Evolutionary conservation across 768 basidiomycete genomes (phyloP).

Genomic region (Lactarius akahatsu): DNA sequence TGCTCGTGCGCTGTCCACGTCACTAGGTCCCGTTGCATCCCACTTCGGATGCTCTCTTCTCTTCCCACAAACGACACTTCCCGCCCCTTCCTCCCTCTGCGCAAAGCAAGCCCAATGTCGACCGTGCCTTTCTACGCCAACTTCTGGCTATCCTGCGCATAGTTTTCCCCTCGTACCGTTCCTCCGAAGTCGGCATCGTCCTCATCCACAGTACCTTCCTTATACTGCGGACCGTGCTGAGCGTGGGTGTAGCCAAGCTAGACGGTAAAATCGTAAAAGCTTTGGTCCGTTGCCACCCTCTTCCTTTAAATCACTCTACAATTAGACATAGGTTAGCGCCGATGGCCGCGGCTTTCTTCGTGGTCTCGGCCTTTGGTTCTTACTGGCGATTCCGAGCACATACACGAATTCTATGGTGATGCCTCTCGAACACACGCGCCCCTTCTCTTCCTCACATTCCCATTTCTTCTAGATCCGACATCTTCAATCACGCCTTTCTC

Average conservation of each 20-base stretch:
- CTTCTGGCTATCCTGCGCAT: constrained; percentile 74
- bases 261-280: constrained; percentile 90
- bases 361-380: constrained; percentile 86
- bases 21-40: constrained; percentile 47
- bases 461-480: constrained; percentile 65
- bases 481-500: constrained; percentile 81
- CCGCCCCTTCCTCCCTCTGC: constrained; percentile 48
- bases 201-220: constrained; percentile 82
- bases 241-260: constrained; percentile 81
- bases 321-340: constrained; percentile 58
- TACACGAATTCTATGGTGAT: constrained; percentile 93
- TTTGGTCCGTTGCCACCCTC: constrained; percentile 48
- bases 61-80: constrained; percentile 56
- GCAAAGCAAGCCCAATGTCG: constrained; percentile 59
- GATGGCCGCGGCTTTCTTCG: constrained; percentile 79
- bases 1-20: not conserved
- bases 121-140: constrained; percentile 67
- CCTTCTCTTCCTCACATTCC: not conserved
- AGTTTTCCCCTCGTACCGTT: constrained; percentile 59
- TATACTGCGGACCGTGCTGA: constrained; percentile 80
- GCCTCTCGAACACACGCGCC: not conserved
- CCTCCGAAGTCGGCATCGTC: constrained; percentile 73
- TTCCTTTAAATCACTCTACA: not conserved
- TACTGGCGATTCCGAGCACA: constrained; percentile 87
- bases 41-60: constrained; percentile 50